phyloP scores from a whole-genome alignment of 2,329 filamentous ascomycete species.

The Blastomyces parvus region DNA sequence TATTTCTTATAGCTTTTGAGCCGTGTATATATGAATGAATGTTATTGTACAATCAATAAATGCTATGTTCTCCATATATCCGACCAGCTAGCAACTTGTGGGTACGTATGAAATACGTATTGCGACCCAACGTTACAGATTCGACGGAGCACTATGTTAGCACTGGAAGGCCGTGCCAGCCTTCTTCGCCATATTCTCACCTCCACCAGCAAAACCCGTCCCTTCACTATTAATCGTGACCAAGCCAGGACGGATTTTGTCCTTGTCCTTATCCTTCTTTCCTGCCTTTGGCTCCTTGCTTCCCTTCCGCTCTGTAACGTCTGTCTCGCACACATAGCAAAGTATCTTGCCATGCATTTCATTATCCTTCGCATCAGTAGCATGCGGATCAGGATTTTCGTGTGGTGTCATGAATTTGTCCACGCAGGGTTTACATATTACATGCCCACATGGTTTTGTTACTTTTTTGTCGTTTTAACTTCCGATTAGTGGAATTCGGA shows the following conservation, averaged over 20 bases:
- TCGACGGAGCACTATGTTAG: slow-evolving; percentile 36
- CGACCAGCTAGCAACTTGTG: neutral
- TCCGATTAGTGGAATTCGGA: neutral
- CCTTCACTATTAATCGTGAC: slow-evolving; percentile 77
- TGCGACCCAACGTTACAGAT: neutral
- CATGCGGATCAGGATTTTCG: slow-evolving; percentile 51
- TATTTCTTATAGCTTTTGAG: neutral
- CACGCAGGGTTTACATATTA: slow-evolving; percentile 76
- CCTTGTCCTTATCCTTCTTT: slow-evolving; percentile 42
- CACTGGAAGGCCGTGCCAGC: slow-evolving; percentile 74
- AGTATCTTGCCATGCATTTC: slow-evolving; percentile 42
- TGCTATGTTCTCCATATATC: neutral
- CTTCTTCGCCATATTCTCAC: slow-evolving; percentile 71
- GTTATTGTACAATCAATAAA: neutral
- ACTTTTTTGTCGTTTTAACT: slow-evolving; percentile 34
- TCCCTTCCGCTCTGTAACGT: slow-evolving; percentile 48
- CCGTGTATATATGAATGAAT: neutral
- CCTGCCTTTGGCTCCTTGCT: slow-evolving; percentile 27
- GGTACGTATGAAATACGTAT: neutral
- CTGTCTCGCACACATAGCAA: slow-evolving; percentile 81
- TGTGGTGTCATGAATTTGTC: slow-evolving; percentile 66
- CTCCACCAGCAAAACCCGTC: slow-evolving; percentile 85
- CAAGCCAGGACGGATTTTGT: slow-evolving; percentile 58
- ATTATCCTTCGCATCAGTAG: slow-evolving; percentile 42
- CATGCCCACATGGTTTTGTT: slow-evolving; percentile 82